These are phyloP conservation scores for Wickerhamomyces alni DNA, from an alignment of 805 yeast species.

Conservation along the genomic window DNA sequence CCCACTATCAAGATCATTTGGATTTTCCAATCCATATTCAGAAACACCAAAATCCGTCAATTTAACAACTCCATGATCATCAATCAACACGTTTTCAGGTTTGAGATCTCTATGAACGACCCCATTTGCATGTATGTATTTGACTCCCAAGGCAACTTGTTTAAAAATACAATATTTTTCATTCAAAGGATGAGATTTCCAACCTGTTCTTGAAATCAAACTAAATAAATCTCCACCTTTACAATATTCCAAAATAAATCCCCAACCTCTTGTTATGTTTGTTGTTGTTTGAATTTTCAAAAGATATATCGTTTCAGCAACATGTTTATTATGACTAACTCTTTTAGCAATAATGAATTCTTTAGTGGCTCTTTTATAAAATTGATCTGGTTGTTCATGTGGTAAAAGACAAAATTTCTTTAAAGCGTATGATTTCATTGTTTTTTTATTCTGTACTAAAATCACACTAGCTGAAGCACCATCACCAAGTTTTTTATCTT, in stretches of 20 bases:
- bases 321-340: conserved; percentile 51
- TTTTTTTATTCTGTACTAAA: conserved; percentile 32
- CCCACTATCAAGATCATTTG: conserved; percentile 41
- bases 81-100: conserved; percentile 66
- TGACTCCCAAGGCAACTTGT: conserved; percentile 58
- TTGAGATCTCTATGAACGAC: conserved; percentile 70
- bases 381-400: conserved; percentile 60
- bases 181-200: conserved; percentile 44
- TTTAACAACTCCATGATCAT: conserved; percentile 54
- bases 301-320: conserved; percentile 48
- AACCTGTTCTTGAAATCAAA: conserved; percentile 48
- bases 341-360: conserved; percentile 59
- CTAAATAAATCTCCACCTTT: conserved; percentile 56
- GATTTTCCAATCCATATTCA: conserved; percentile 51
- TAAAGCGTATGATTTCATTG: conserved; percentile 49
- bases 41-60: conserved; percentile 76
- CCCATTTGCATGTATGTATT: conserved; percentile 57
- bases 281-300: conserved; percentile 52
- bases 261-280: conserved; percentile 64
- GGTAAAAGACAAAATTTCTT: conserved; percentile 54
- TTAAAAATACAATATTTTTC: conserved; percentile 66
- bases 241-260: conserved; percentile 62
- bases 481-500: conserved; percentile 50
- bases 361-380: conserved; percentile 56
- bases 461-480: conserved; percentile 72